Evolutionary conservation across 2,329 filamentous ascomycete species (phyloP).

Genomic region (Neonectria hederae): DNA sequence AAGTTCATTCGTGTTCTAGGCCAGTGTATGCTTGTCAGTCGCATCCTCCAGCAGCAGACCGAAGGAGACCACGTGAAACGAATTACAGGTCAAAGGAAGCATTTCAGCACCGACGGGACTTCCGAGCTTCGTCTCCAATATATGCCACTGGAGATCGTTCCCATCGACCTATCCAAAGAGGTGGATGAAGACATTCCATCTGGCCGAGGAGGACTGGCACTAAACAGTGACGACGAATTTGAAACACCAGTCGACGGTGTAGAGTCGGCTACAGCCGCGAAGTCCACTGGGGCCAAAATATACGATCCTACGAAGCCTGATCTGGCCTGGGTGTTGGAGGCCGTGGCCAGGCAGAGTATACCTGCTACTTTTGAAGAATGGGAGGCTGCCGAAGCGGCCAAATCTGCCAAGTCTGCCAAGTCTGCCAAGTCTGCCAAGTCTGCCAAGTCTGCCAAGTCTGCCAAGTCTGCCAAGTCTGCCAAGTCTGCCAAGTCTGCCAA

Average conservation of each 20-base stretch:
- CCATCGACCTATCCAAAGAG: conserved; percentile 78
- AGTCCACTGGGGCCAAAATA: conserved; percentile 32
- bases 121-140: conserved; percentile 83
- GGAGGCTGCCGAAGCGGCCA: conserved; percentile 35
- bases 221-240: conserved; percentile 74
- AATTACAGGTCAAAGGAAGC: conserved; percentile 74
- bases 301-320: conserved; percentile 29
- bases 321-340: conserved; percentile 52
- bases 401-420: background rate
- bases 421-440: conserved; percentile 2
- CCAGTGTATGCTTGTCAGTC: conserved; percentile 75
- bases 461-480: background rate
- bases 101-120: conserved; percentile 78
- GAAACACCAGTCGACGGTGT: conserved; percentile 51
- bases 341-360: conserved; percentile 40
- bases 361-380: conserved; percentile 42
- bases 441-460: conserved; percentile 16
- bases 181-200: conserved; percentile 66
- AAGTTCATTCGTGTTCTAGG: conserved; percentile 86
- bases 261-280: conserved; percentile 40
- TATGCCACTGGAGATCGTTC: conserved; percentile 78
- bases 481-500: conserved; percentile 24
- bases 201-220: conserved; percentile 64
- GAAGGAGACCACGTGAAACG: conserved; percentile 65
- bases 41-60: conserved; percentile 49